Base-by-base conservation (phyloP, 345 rosid species). In the Salix purpurea region DNA sequence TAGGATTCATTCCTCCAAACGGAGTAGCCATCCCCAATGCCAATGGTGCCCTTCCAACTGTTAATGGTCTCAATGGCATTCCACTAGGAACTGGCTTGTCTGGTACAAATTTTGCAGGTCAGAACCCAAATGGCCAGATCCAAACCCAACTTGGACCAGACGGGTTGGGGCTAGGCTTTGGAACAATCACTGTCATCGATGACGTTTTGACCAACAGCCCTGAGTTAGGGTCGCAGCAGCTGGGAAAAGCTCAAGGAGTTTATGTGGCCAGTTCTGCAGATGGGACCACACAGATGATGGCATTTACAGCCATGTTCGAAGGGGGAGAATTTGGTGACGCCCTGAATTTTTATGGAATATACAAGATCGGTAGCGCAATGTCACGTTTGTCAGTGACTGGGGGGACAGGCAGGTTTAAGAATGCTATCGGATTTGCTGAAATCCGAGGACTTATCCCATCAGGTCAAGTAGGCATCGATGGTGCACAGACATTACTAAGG, bases 61-160 rank as follows among this genome's bases (percentile, higher is more conserved):
- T 91, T 66, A 96, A 91, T 50, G 94, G 95, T 16, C n/a, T 84
- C 56, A 92, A 79, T 56, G 99, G 99, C 68, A 83, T 92, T 77
- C 98, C 99, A 3, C 86, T 96, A 2, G 97, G 99, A 28, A 96
- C 97, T 6, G 96, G 99, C 71, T 85, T 96, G 83, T 90, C 97
- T 11, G 97, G 98, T 26, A 89, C 97, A 26, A 26, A 77, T 37
- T 94, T 88, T 70, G 86, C 91, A 1, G 88, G 32, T 79, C 87
- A 81, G 75, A 90, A 87, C 82, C 80, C n/a, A 5, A 89, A 89
- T 39, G 87, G 84, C 15, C 84, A 75, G 69, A 58, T 88, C 65
- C 96, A 86, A 78, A 88, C 92, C 70, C 99, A 92, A 71, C 69
- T 93, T 28, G 98, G 99, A 67, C 90, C 97, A 4, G 96, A 92